A percentile compares a stretch with the other conserved stretches of the same genome.
phyloP scores from a whole-genome alignment of 768 basidiomycete species.

The Lactarius pseudohatsudake region DNA sequence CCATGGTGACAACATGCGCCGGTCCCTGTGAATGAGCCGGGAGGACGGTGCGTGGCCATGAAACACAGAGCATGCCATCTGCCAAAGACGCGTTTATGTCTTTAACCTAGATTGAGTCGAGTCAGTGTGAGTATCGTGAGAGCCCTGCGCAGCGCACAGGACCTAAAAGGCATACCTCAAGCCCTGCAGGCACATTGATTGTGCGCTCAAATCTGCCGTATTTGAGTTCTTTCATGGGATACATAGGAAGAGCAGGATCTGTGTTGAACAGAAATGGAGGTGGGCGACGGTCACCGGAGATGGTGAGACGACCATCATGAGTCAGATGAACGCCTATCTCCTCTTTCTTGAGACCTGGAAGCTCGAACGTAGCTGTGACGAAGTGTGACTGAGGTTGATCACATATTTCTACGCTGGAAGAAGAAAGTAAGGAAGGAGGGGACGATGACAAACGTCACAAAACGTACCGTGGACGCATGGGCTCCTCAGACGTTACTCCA shows the following conservation, averaged over 20 bases:
- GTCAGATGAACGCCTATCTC: conserved; percentile 47
- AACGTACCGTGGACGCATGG: conserved; percentile 29
- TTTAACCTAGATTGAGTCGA: conserved; percentile 21
- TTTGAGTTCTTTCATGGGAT: conserved; percentile 28
- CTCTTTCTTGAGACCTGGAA: conserved; percentile 53
- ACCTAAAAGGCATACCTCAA: conserved; percentile 22
- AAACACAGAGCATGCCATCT: conserved; percentile 29
- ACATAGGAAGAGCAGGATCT: conserved; percentile 7
- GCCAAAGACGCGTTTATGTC: conserved; percentile 28
- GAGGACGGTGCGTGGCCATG: conserved; percentile 25
- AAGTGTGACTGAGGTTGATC: conserved; percentile 43
- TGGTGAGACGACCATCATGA: conserved; percentile 45
- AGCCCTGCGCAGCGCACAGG: neutral
- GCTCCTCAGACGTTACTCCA: neutral
- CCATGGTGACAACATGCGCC: conserved; percentile 13
- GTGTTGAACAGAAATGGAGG: conserved; percentile 28
- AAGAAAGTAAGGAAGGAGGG: neutral
- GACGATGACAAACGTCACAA: neutral
- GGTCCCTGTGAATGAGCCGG: neutral
- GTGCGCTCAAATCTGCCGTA: conserved; percentile 30
- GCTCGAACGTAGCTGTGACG: conserved; percentile 54
- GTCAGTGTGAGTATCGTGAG: conserved; percentile 13
- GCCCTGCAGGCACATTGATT: conserved; percentile 25
- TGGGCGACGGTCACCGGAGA: conserved; percentile 45
- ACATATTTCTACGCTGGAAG: conserved; percentile 46